Base-by-base conservation (phyloP, 257 asterid species). In the Paraleonurus japonicus region DNA sequence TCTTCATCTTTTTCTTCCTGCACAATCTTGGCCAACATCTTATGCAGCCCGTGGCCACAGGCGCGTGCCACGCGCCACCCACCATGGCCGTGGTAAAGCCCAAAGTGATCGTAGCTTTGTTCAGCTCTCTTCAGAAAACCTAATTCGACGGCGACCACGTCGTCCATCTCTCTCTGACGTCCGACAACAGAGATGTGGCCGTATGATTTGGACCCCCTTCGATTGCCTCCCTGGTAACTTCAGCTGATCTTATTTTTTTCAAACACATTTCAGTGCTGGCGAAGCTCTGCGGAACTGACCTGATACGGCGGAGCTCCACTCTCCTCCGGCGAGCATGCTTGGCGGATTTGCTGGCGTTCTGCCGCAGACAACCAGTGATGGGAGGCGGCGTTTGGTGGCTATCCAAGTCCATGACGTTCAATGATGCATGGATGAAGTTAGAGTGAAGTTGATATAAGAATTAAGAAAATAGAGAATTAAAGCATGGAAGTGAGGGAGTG, bases 111-210 rank as follows among this genome's bases (percentile, higher is more conserved):
- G 45, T 80, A 87, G 20, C 23, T 53, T 0, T 37, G 74, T 0
- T 26, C 26, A 1, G 82, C 85, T 32, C 65, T 76, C 27, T 22
- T 70, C 50, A 85, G 16, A 19, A 85, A 76, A 11, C 79, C 85
- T 5, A 72, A 33, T 47, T 84, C 79, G 72, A 72, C 81, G 11
- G 82, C 81, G 71, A 83, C 88, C 5, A 83, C 87, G 7, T 90
- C 92, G 69, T 88, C 87, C 92, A 88, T 85, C 50, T 82, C 88
- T 13, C 92, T 78, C 76, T 89, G 79, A 39, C 92, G 66, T 0
- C 96, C 95, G 24, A 86, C 85, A 7, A 84, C 73, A 30, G 92
- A 83, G 9, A 86, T 72, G 61, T 58, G 70, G 0, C 96, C 90
- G 68, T 85, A 81, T 1, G 85, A 59, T 62, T 43, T 43, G 51